Evolutionary conservation across 2,329 filamentous ascomycete species (phyloP).

Genomic region (Capronia epimyces): DNA sequence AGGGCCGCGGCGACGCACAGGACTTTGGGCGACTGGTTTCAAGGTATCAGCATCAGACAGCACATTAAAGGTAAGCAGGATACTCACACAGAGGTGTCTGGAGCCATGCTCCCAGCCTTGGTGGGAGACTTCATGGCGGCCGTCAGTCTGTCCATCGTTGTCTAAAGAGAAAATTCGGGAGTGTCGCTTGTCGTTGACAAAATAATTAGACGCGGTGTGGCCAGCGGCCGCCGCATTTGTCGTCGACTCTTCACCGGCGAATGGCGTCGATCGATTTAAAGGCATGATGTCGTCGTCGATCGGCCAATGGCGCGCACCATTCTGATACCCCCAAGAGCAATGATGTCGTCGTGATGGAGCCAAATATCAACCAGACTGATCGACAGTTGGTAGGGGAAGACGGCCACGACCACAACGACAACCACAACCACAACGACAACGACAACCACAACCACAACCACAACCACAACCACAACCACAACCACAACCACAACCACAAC

Average conservation of each 20-base stretch:
- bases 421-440: too few species aligned
- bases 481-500: too few species aligned
- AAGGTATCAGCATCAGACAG: not conserved
- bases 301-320: constrained; percentile 17
- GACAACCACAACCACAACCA: too few species aligned
- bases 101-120: not conserved
- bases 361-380: not conserved
- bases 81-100: not conserved
- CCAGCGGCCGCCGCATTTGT: not conserved
- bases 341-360: constrained; percentile 6
- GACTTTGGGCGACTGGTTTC: not conserved
- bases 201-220: not conserved
- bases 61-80: not conserved
- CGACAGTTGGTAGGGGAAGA: not conserved
- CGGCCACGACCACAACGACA: not conserved
- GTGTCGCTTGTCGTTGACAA: constrained; percentile 1
- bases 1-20: constrained; percentile 8
- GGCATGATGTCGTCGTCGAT: constrained; percentile 8
- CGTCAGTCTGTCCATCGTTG: not conserved
- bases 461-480: too few species aligned
- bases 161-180: not conserved
- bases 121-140: constrained; percentile 4
- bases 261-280: constrained; percentile 7
- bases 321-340: not conserved
- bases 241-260: constrained; percentile 10